phyloP scores from a whole-genome alignment of 192 early-diverging fungal genomes.

The Linnemannia elongata region DNA sequence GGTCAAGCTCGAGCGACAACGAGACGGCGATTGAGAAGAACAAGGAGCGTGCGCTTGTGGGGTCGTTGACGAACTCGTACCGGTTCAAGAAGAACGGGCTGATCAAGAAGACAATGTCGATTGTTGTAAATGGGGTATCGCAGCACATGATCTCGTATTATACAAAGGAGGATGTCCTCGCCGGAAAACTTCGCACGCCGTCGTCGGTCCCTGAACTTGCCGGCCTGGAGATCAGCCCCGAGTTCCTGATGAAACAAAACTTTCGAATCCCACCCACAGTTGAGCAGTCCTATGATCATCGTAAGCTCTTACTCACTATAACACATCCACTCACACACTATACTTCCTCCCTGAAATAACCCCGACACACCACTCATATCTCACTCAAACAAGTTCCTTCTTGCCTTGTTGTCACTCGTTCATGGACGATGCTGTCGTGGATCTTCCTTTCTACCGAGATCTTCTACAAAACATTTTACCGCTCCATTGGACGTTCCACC shows the following conservation, averaged over 20 bases:
- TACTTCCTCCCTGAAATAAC: background rate
- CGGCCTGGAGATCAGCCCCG: constrained; percentile 67
- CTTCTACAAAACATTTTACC: background rate
- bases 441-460: background rate
- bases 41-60: constrained; percentile 67
- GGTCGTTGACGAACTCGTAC: constrained; percentile 70
- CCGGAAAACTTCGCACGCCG: constrained; percentile 64
- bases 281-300: constrained; percentile 50
- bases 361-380: background rate
- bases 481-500: background rate
- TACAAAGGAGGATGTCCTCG: constrained; percentile 66
- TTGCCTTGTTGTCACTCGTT: background rate
- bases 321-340: background rate
- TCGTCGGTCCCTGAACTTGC: constrained; percentile 66
- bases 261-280: constrained; percentile 68
- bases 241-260: constrained; percentile 71
- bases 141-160: constrained; percentile 74
- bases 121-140: constrained; percentile 71
- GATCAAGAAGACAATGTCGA: constrained; percentile 85
- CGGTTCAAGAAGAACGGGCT: constrained; percentile 73
- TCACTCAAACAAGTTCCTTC: background rate
- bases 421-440: background rate
- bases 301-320: constrained; percentile 12
- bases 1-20: constrained; percentile 35
- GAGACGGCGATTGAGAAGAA: constrained; percentile 58